Evolutionary conservation across 441 rosid genomes (phyloP).

Genomic region (Populus hybrid): DNA sequence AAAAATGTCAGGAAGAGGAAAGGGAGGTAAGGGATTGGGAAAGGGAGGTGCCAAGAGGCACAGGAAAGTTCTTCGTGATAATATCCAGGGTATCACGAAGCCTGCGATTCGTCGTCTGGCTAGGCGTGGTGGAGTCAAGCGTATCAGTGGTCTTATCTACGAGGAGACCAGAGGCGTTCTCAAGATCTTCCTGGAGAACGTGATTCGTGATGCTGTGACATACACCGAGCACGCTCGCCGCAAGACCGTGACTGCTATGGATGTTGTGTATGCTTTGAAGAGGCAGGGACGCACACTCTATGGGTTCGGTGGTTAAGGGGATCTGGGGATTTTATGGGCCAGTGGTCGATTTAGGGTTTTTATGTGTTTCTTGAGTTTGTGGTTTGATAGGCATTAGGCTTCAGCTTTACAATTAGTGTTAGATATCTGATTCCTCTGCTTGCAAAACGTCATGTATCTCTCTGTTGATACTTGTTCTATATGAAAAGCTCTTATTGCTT

Average conservation of each 20-base stretch:
- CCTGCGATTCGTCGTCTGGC: conserved; percentile 13
- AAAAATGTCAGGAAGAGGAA: conserved; percentile 7
- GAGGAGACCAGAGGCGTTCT: conserved; percentile 12
- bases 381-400: neutral
- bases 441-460: neutral
- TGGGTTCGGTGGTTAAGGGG: conserved; percentile 8
- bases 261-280: conserved; percentile 9
- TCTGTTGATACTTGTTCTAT: neutral
- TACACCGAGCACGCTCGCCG: neutral
- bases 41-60: conserved; percentile 14
- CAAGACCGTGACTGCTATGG: conserved; percentile 14
- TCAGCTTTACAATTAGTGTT: neutral
- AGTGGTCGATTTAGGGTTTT: neutral
- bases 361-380: neutral
- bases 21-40: conserved; percentile 12
- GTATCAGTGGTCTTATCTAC: conserved; percentile 13
- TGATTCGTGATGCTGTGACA: conserved; percentile 11
- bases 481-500: neutral
- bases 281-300: conserved; percentile 7
- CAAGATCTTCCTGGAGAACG: conserved; percentile 13
- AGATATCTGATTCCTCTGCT: neutral
- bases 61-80: conserved; percentile 11
- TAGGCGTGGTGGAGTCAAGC: conserved; percentile 11
- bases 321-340: neutral
- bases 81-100: conserved; percentile 10